These are phyloP conservation scores for Filobasidium uniguttulatum DNA, from an alignment of 1,284 basidiomycete genomes.

Conservation along the genomic window DNA sequence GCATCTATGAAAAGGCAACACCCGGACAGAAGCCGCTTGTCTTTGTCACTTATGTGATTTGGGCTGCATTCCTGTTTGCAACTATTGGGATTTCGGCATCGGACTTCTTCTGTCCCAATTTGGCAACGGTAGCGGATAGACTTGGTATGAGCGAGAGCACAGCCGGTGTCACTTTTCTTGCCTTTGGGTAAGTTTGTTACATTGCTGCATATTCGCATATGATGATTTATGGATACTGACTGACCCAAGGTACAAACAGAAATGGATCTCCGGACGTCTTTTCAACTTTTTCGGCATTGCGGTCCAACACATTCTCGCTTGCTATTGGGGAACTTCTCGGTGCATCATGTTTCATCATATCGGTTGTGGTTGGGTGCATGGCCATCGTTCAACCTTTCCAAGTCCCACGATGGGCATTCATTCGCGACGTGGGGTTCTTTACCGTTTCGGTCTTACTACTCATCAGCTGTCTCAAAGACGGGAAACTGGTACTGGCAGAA, in stretches of 20 bases:
- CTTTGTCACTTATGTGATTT: slow-evolving; percentile 21
- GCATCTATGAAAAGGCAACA: slow-evolving; percentile 22
- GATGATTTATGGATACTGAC: not conserved
- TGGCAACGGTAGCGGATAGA: slow-evolving; percentile 66
- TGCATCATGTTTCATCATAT: slow-evolving; percentile 88
- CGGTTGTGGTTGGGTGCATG: slow-evolving; percentile 90
- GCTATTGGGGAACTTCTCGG: slow-evolving; percentile 92
- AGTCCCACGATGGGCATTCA: slow-evolving; percentile 64
- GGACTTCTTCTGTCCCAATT: slow-evolving; percentile 91
- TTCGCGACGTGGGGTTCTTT: slow-evolving; percentile 90
- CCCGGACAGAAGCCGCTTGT: slow-evolving; percentile 21
- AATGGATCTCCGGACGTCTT: slow-evolving; percentile 89
- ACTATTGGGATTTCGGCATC: slow-evolving; percentile 79
- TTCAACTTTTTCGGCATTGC: slow-evolving; percentile 87
- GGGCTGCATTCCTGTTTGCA: slow-evolving; percentile 44
- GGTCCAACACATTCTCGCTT: slow-evolving; percentile 65
- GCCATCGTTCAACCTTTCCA: slow-evolving; percentile 87
- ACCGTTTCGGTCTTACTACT: slow-evolving; percentile 60
- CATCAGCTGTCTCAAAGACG: slow-evolving; percentile 66
- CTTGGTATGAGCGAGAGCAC: slow-evolving; percentile 78
- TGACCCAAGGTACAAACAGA: too few species aligned
- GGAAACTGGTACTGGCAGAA: slow-evolving; percentile 58
- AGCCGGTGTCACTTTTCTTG: slow-evolving; percentile 82
- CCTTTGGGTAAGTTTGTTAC: slow-evolving; percentile 48
- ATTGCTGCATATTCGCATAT: not conserved